A percentile compares a stretch with the other conserved stretches of the same genome.
Evolutionary conservation across 1,284 basidiomycete species (phyloP).

Genomic region (Apiotrichum sp.): DNA sequence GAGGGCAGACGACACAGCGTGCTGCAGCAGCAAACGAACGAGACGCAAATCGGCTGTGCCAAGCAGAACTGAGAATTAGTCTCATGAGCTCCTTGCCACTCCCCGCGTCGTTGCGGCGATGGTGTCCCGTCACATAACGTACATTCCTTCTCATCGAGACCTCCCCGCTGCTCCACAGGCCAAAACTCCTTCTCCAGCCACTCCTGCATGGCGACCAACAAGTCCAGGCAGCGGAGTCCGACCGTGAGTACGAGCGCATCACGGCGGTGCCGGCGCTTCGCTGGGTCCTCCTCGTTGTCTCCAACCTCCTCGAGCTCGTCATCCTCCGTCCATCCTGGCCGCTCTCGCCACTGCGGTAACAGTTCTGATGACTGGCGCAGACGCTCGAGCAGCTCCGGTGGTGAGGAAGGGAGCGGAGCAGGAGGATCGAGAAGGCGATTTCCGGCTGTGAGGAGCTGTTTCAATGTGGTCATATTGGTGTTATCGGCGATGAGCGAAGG

Average conservation of each 20-base stretch:
- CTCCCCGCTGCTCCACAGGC: conserved; percentile 23
- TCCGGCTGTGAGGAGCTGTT: conserved; percentile 5
- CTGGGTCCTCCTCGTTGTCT: conserved; percentile 6
- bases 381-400: conserved; percentile 18
- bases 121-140: neutral
- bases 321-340: conserved; percentile 16
- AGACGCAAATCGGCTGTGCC: conserved; percentile 35
- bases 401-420: conserved; percentile 26
- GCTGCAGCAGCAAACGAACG: conserved; percentile 24
- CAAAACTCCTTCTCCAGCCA: conserved; percentile 32
- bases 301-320: conserved; percentile 15
- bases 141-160: conserved; percentile 27
- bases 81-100: neutral
- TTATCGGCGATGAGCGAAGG: conserved; percentile 1
- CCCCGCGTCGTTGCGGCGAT: neutral
- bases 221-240: conserved; percentile 26
- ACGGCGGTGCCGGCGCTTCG: conserved; percentile 7
- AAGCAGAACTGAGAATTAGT: conserved; percentile 23
- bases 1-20: conserved; percentile 25
- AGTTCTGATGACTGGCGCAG: conserved; percentile 18
- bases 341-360: conserved; percentile 14
- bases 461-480: neutral
- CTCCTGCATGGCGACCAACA: conserved; percentile 24
- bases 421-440: conserved; percentile 31
- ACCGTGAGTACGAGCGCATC: conserved; percentile 19